These are phyloP conservation scores for Beverwykella pulmonaria DNA, from an alignment of 495 filamentous ascomycete genomes.

Conservation along the genomic window DNA sequence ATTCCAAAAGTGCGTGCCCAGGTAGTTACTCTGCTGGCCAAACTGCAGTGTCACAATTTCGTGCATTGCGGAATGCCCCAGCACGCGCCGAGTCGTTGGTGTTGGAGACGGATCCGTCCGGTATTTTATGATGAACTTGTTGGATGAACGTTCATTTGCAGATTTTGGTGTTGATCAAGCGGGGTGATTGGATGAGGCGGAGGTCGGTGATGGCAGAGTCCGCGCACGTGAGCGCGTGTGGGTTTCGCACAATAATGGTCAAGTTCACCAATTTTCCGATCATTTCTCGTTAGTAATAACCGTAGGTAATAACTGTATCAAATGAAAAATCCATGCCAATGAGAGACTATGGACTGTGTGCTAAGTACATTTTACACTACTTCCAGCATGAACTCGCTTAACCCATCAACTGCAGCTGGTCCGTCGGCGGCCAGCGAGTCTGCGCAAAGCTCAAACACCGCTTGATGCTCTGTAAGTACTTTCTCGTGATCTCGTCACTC, in stretches of 20 bases:
- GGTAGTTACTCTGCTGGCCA: constrained; percentile 88
- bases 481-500: constrained; percentile 91
- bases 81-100: neutral
- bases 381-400: constrained; percentile 46
- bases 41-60: constrained; percentile 95
- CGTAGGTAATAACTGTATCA: too few species aligned
- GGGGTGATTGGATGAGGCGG: neutral
- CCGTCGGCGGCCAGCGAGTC: constrained; percentile 92
- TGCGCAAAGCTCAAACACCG: constrained; percentile 95
- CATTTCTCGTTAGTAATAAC: neutral
- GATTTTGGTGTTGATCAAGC: neutral
- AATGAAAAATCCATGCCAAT: too few species aligned
- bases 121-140: neutral
- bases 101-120: neutral
- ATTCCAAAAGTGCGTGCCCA: constrained; percentile 99
- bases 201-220: neutral
- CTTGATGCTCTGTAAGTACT: constrained; percentile 97
- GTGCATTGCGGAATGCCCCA: constrained; percentile 65
- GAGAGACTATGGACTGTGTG: too few species aligned
- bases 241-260: neutral
- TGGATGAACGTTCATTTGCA: neutral
- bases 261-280: neutral
- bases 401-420: constrained; percentile 95
- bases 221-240: constrained; percentile 9
- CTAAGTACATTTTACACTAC: neutral